phyloP scores from a whole-genome alignment of 345 rosid genomes.

The Nephelium lappaceum region DNA sequence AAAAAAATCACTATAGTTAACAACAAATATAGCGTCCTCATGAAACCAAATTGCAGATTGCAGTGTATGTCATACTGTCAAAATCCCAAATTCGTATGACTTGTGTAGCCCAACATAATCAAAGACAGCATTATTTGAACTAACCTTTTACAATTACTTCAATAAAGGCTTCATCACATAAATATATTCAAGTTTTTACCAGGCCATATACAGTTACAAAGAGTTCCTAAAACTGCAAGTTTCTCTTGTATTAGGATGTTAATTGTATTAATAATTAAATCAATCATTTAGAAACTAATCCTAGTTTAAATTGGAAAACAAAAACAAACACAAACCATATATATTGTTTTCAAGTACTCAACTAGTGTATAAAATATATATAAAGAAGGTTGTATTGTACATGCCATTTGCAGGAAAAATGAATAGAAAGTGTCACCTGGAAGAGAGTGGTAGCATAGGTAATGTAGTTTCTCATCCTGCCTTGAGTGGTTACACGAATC shows the following conservation, averaged over 20 bases:
- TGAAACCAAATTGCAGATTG: too few relatives aligned
- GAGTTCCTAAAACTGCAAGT: background rate
- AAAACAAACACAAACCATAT: too few relatives aligned
- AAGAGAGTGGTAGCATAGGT: conserved; percentile 81
- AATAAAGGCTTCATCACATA: background rate
- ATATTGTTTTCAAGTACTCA: too few relatives aligned
- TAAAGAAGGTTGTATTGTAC: too few relatives aligned
- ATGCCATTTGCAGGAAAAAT: too few relatives aligned
- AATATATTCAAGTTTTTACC: background rate
- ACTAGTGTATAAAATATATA: too few relatives aligned
- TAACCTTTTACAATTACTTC: background rate
- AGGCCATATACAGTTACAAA: background rate
- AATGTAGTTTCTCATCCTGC: conserved; percentile 66
- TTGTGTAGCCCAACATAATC: background rate
- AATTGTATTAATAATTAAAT: too few relatives aligned
- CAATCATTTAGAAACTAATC: too few relatives aligned
- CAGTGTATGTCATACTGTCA: too few relatives aligned
- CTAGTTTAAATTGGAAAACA: too few relatives aligned
- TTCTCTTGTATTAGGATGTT: too few relatives aligned
- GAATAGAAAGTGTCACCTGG: conserved; percentile 23
- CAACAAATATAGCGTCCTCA: background rate
- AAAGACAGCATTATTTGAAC: background rate
- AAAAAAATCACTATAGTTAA: background rate
- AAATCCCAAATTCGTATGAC: background rate
- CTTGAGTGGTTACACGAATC: conserved; percentile 55